Evolutionary conservation across 2,329 filamentous ascomycete genomes (phyloP), one percentile per base, ranked within the genome.

Genomic region (Penicillium vulpinum): DNA sequence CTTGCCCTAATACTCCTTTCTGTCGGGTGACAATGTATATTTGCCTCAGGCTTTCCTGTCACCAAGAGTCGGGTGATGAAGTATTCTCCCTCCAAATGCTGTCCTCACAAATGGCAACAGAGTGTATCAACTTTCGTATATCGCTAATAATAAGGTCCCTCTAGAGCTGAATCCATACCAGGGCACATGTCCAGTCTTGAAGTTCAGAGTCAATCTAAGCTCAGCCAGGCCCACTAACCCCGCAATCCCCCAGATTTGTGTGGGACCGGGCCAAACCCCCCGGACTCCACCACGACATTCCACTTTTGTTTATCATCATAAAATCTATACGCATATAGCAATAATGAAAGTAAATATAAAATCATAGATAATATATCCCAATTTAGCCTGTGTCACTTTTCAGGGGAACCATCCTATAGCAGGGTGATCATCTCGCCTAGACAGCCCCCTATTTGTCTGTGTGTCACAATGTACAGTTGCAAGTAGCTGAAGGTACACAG

Each of bases 391-490:
- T 4, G n/a, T 11, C 2, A 6, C 3, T 47, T 46, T 28, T 24
- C 44, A 58, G 57, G 57, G 54, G 54, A 51, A 39, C 26, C 33
- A 2, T 6, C 56, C 49, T 54, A 49, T 46, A 24, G 24, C 21
- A 41, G 38, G 29, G 29, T 18, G 4, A 45, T 40, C 11, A 39
- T 22, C 24, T n/a, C 39, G 26, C 15, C 13, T 1, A 11, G 15
- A 13, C 31, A 31, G 45, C 13, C 40, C 33, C 40, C 28, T 54
- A 26, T 40, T 52, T 26, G 38, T 49, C n/a, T 39, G 39, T 47
- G 54, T 59, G 57, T 61, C 49, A 62, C 58, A 28, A 57, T 57
- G 31, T 53, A 54, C 55, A 8, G 36, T 10, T 15, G 35, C 3
- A 28, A 45, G 47, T 51, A 53, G 13, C 29, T n/a, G 22, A 43